Conservation (phyloP, 2,329 filamentous ascomycete genomes). For the Neopestalotiopsis rosae region DNA sequence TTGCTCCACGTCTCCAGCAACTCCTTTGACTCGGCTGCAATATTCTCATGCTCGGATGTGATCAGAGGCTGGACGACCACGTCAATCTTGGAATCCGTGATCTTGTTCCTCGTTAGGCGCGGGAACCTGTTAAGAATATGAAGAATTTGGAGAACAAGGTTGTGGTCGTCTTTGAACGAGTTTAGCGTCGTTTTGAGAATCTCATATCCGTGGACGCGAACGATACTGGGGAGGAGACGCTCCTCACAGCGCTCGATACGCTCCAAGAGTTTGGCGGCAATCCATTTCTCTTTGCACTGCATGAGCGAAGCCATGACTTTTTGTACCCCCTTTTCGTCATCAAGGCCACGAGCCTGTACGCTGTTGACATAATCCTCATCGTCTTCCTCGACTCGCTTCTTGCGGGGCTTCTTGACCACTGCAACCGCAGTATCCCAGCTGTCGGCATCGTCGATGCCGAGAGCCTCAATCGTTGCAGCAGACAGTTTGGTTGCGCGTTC, state of each 20-base stretch:
- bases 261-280: slow-evolving; percentile 89
- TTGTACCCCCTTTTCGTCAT: slow-evolving; percentile 38
- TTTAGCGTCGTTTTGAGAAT: slow-evolving; percentile 88
- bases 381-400: slow-evolving; percentile 89
- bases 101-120: slow-evolving; percentile 93
- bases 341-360: slow-evolving; percentile 41
- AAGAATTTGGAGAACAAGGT: slow-evolving; percentile 87
- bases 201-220: slow-evolving; percentile 96
- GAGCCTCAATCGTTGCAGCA: slow-evolving; percentile 86
- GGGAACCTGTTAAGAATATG: slow-evolving; percentile 89
- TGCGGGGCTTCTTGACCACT: slow-evolving; percentile 76
- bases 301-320: slow-evolving; percentile 74
- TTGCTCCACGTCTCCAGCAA: slow-evolving; percentile 88
- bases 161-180: slow-evolving; percentile 87
- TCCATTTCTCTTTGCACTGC: slow-evolving; percentile 99
- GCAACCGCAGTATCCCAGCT: slow-evolving; percentile 90
- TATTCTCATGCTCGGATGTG: slow-evolving; percentile 73
- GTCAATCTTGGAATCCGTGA: slow-evolving; percentile 95
- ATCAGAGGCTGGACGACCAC: slow-evolving; percentile 74
- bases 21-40: slow-evolving; percentile 72
- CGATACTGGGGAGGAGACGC: slow-evolving; percentile 85
- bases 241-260: slow-evolving; percentile 89
- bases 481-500: slow-evolving; percentile 93
- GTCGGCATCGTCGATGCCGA: slow-evolving; percentile 92
- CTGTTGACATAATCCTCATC: slow-evolving; percentile 96